phyloP scores from a whole-genome alignment of 768 basidiomycete species.

The Russula emetica region DNA sequence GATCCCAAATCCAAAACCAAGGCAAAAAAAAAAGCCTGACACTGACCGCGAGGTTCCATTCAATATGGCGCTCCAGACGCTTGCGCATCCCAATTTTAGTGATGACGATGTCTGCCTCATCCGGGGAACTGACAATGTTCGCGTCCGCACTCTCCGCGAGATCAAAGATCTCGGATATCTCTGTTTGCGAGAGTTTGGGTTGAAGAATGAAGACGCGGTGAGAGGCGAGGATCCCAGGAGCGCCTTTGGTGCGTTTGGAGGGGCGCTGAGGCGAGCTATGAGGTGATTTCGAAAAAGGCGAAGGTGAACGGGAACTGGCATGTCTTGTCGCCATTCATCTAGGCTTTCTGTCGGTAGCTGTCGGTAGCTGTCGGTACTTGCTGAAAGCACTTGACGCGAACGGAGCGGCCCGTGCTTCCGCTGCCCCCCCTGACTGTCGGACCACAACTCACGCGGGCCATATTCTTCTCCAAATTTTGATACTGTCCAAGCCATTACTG shows the following conservation, averaged over 20 bases:
- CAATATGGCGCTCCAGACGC: slow-evolving; percentile 65
- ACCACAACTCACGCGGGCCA: too few species aligned
- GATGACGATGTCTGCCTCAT: slow-evolving; percentile 60
- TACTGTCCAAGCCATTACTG: too few species aligned
- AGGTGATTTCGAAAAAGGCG: background rate
- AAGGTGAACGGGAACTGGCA: slow-evolving; percentile 7
- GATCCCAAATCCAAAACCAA: background rate
- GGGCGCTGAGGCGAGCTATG: background rate
- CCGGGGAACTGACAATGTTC: slow-evolving; percentile 38
- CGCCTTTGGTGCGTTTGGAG: slow-evolving; percentile 3
- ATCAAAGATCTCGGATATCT: slow-evolving; percentile 32
- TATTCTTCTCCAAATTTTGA: too few species aligned
- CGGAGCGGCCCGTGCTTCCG: too few species aligned
- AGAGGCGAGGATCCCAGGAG: slow-evolving; percentile 19
- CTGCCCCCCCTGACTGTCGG: too few species aligned
- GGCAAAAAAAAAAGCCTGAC: background rate
- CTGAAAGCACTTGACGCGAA: too few species aligned
- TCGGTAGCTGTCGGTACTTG: slow-evolving; percentile 41
- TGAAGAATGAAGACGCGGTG: slow-evolving; percentile 21
- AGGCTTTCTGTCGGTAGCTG: slow-evolving; percentile 42
- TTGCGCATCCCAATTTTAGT: slow-evolving; percentile 62
- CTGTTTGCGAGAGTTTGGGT: slow-evolving; percentile 31
- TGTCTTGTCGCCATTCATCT: slow-evolving; percentile 13
- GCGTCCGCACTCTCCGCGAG: slow-evolving; percentile 33
- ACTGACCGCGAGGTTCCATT: slow-evolving; percentile 63